These are phyloP conservation scores for Starmerella potacharoeniae DNA, from an alignment of 805 yeast species.

Conservation along the genomic window DNA sequence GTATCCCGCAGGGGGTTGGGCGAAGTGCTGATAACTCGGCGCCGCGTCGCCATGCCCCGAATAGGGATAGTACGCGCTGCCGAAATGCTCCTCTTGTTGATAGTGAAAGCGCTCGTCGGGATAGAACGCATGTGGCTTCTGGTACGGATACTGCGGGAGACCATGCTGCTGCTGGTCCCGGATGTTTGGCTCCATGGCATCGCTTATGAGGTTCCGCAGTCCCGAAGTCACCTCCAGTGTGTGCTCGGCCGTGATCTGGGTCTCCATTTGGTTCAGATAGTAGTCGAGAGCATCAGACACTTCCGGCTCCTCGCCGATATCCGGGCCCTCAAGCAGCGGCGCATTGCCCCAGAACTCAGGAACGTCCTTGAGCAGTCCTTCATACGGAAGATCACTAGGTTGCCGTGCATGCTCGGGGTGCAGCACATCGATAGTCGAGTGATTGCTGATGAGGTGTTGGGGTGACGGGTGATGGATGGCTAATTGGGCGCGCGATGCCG, in stretches of 20 bases:
- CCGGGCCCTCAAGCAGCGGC: background rate
- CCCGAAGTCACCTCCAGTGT: slow-evolving; percentile 1
- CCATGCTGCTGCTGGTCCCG: background rate
- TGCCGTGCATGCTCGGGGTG: background rate
- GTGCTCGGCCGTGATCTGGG: background rate
- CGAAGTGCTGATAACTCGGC: background rate
- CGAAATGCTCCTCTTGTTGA: background rate
- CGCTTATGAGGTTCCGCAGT: background rate
- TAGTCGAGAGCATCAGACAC: background rate
- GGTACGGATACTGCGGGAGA: background rate
- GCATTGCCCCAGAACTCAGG: background rate
- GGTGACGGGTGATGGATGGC: no score
- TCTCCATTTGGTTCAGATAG: background rate
- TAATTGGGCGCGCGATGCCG: no score
- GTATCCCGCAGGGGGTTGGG: background rate
- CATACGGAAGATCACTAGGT: background rate
- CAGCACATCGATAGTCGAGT: no score
- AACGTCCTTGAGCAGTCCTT: background rate
- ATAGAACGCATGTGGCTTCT: background rate
- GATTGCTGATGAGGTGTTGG: no score
- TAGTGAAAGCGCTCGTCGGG: background rate
- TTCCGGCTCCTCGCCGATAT: background rate
- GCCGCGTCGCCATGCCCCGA: background rate
- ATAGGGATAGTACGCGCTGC: background rate
- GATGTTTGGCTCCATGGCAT: background rate